phyloP scores from a whole-genome alignment of 257 asterid species.

The Catharanthus roseus region DNA sequence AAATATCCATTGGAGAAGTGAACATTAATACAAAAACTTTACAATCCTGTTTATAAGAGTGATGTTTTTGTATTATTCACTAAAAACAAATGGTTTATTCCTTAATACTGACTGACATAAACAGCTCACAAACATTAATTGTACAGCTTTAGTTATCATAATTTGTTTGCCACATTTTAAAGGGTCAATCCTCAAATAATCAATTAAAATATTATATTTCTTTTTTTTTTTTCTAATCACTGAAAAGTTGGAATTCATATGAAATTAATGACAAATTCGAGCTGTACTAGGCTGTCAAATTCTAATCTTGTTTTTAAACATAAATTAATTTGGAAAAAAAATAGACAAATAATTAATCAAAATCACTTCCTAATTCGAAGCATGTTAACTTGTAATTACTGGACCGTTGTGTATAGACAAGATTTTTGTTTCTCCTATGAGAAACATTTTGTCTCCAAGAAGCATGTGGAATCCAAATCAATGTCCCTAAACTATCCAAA shows the following conservation, averaged over 20 bases:
- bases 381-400: constrained; percentile 10
- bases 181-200: background rate
- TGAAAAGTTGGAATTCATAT: background rate
- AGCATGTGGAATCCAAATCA: constrained; percentile 36
- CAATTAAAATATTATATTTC: background rate
- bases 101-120: constrained; percentile 5
- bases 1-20: too few species aligned
- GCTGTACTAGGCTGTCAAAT: constrained; percentile 41
- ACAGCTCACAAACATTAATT: constrained; percentile 20
- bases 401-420: too few species aligned
- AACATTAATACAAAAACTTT: too few species aligned
- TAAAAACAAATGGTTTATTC: background rate
- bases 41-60: too few species aligned
- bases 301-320: constrained; percentile 6
- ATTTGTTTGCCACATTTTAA: background rate
- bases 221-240: background rate
- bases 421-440: too few species aligned
- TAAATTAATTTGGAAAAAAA: constrained; percentile 5
- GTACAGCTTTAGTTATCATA: background rate
- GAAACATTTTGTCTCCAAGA: constrained; percentile 13
- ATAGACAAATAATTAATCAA: background rate
- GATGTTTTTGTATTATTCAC: too few species aligned
- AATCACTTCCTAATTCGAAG: constrained; percentile 12
- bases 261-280: constrained; percentile 10
- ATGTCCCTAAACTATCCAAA: background rate